Base-by-base conservation (phyloP, 148 eudicot genomes). In the Amaranthus cruentus region DNA sequence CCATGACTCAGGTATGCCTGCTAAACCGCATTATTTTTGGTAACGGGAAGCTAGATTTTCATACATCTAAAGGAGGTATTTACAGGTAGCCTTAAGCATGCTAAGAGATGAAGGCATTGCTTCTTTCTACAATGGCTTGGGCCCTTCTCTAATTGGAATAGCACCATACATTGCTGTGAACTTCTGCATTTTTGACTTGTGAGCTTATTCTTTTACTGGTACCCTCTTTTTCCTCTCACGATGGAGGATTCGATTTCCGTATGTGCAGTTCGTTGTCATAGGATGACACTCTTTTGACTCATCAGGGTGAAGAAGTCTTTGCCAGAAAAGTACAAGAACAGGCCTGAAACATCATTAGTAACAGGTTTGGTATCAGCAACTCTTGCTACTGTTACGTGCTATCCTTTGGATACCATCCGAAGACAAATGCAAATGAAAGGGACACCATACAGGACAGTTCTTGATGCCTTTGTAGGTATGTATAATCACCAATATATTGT, bases 371-470 rank as follows among this genome's bases (percentile, higher is more conserved):
- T 87, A 18, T 90, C 98, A 9, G 96, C 98, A 66, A 83, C 91
- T 18, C 80, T 91, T 72, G 94, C 98, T 72, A 94, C 98, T 9
- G 81, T 91, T 76, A 84, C 84, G 61, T 94, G 97, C 81, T 94
- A 91, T 85, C 97, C 98, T 64, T 78, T 94, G 86, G 98, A 94
- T 79, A 94, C 98, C 6, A 85, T 87, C 18, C 83, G 98, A 83
- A 81, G 98, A 71, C 98, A 91, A 77, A 94, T 94, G 98, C 98
- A 94, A 88, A 91, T 94, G 97, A 89, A 75, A 87, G 97, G 97
- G 69, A 79, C 88, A 62, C 98, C 97, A 61, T 94, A 94, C 77
- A 83, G 80, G 69, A 84, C 93, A 28, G 79, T 94, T 76, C 85
- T 94, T 72, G 98, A 94, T 87, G 98, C 93, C 73, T 80, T 95